Conservation (phyloP, 139 green algal genomes). For the Eudorina sp. region DNA sequence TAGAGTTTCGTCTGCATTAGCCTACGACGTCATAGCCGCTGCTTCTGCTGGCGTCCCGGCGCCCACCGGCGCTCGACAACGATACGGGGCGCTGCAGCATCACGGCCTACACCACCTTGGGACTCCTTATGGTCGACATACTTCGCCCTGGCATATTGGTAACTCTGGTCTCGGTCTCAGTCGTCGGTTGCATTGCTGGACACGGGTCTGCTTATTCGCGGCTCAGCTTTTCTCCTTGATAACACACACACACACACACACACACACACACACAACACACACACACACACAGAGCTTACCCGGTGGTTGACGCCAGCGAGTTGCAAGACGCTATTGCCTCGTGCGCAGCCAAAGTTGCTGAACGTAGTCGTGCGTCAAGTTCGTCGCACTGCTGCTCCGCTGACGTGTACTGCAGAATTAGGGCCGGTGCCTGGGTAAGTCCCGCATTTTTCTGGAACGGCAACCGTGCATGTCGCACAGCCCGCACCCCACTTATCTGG, state of each 20-base stretch:
- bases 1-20: too few relatives aligned
- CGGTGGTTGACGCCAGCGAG: background rate
- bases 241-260: background rate
- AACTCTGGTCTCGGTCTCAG: too few relatives aligned
- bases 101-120: too few relatives aligned
- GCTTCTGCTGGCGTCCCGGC: too few relatives aligned
- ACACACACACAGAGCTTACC: background rate
- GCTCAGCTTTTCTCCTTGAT: background rate
- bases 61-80: too few relatives aligned
- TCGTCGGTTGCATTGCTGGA: background rate
- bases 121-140: too few relatives aligned
- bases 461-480: too few relatives aligned
- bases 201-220: background rate
- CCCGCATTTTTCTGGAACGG: background rate
- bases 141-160: too few relatives aligned
- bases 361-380: background rate
- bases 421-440: background rate
- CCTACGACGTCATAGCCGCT: too few relatives aligned
- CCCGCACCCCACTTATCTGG: constrained; percentile 22
- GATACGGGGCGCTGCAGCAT: too few relatives aligned
- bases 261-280: background rate
- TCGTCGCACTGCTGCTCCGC: background rate
- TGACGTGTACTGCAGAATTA: constrained; percentile 1
- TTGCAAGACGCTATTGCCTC: background rate
- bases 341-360: background rate